Percentiles rank a stretch among this genome's conserved stretches.
Evolutionary conservation across 129 eudicot species (phyloP).

Genomic region (Deinandra increscens): DNA sequence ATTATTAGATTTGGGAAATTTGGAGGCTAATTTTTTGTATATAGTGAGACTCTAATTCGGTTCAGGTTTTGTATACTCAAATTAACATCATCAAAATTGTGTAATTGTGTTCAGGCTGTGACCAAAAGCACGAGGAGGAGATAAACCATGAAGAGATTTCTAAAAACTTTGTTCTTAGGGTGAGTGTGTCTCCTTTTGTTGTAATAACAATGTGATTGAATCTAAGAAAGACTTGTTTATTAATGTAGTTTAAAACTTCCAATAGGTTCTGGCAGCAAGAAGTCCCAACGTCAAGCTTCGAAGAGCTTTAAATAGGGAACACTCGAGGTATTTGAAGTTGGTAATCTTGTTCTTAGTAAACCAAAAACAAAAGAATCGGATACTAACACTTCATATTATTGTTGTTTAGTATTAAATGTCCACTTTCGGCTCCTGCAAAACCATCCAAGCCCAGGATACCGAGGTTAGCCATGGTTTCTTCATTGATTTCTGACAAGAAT

Average conservation of each 20-base stretch:
- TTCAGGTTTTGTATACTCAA: conserved; percentile 22
- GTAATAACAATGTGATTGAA: neutral
- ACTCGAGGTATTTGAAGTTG: conserved; percentile 42
- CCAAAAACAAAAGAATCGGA: neutral
- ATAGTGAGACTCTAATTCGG: neutral
- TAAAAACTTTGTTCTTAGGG: conserved; percentile 87
- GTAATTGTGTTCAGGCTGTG: conserved; percentile 66
- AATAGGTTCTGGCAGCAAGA: conserved; percentile 94
- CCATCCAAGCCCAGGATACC: conserved; percentile 66
- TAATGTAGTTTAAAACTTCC: neutral
- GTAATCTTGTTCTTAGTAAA: neutral
- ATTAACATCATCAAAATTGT: conserved; percentile 25
- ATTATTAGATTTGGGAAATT: neutral
- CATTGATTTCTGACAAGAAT: conserved; percentile 54
- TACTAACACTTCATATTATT: neutral
- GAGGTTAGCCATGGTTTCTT: conserved; percentile 50
- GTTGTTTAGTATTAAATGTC: conserved; percentile 56
- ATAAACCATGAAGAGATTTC: conserved; percentile 76
- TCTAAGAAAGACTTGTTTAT: neutral
- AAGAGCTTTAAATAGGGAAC: conserved; percentile 53
- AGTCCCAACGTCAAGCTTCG: conserved; percentile 80
- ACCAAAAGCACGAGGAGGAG: conserved; percentile 91
- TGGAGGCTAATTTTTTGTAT: conserved; percentile 6
- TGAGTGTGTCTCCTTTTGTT: conserved; percentile 34
- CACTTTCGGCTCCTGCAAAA: conserved; percentile 93